Conservation (phyloP, 306 rosid genomes). For the Fragaria nilgerrensis region DNA sequence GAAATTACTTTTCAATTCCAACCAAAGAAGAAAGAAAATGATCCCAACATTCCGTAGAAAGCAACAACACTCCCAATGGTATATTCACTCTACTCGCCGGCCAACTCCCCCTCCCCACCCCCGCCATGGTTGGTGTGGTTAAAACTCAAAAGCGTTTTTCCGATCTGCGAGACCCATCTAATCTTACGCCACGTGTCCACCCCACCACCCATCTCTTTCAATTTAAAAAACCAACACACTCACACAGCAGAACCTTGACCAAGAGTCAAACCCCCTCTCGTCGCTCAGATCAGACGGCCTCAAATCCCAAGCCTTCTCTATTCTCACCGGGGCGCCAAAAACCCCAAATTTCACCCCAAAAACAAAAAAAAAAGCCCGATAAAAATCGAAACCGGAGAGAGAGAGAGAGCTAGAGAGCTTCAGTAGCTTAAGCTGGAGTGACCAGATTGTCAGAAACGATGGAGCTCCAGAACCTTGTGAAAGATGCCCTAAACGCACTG, state of each 20-base stretch:
- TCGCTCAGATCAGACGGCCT: slow-evolving; percentile 39
- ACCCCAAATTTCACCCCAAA: no score
- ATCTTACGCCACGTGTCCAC: slow-evolving; percentile 40
- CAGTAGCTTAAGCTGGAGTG: slow-evolving; percentile 6
- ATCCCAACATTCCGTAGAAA: no score
- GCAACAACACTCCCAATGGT: no score
- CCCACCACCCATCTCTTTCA: background rate
- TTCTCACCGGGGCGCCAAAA: slow-evolving; percentile 82
- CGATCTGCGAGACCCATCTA: background rate
- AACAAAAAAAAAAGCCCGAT: background rate
- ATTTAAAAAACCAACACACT: background rate
- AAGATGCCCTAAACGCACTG: slow-evolving; percentile 98
- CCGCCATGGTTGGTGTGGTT: background rate
- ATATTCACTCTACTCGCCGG: background rate
- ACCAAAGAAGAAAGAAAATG: background rate
- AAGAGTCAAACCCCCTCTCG: slow-evolving; percentile 19
- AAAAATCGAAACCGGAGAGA: slow-evolving; percentile 23
- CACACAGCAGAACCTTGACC: slow-evolving; percentile 17
- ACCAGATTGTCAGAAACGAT: slow-evolving; percentile 30
- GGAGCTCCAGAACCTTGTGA: slow-evolving; percentile 95
- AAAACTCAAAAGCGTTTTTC: background rate
- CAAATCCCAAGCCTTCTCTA: slow-evolving; percentile 32
- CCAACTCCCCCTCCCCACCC: background rate
- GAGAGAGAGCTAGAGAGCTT: slow-evolving; percentile 19
- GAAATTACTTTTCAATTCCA: background rate